Evolutionary conservation across 164 flowering plant genomes (phyloP).

Genomic region (Umbilicus rupestris): DNA sequence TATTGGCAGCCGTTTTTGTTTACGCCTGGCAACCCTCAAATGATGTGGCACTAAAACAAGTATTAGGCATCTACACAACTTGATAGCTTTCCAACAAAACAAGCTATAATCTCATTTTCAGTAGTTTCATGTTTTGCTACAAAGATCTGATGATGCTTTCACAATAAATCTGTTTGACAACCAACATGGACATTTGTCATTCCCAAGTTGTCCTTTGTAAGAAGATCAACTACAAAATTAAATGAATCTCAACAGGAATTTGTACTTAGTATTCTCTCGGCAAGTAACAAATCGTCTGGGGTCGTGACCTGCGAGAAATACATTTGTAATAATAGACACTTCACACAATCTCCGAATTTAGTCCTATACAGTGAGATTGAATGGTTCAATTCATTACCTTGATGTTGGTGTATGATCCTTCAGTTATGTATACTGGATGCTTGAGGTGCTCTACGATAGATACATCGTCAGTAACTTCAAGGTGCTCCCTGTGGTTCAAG

Average conservation of each 20-base stretch:
- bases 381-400: conserved; percentile 35
- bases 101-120: background rate
- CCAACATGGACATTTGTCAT: background rate
- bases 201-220: background rate
- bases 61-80: too few relatives aligned
- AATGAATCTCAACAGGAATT: conserved; percentile 11
- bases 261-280: conserved; percentile 56
- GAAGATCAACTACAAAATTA: background rate
- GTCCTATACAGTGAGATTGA: background rate
- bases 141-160: background rate
- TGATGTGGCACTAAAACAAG: too few relatives aligned
- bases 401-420: conserved; percentile 84
- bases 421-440: conserved; percentile 74
- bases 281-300: conserved; percentile 77
- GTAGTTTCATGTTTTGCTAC: background rate
- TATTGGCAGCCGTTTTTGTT: too few relatives aligned
- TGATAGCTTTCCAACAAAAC: too few relatives aligned
- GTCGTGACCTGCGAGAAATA: conserved; percentile 61
- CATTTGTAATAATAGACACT: background rate
- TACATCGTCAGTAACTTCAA: conserved; percentile 88
- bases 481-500: conserved; percentile 43
- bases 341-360: background rate
- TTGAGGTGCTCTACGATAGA: conserved; percentile 79
- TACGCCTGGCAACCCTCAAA: too few relatives aligned
- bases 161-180: background rate